Evolutionary conservation across 169 alveolate genomes (phyloP).

Genomic region (Cryptosporidium viatorum): DNA sequence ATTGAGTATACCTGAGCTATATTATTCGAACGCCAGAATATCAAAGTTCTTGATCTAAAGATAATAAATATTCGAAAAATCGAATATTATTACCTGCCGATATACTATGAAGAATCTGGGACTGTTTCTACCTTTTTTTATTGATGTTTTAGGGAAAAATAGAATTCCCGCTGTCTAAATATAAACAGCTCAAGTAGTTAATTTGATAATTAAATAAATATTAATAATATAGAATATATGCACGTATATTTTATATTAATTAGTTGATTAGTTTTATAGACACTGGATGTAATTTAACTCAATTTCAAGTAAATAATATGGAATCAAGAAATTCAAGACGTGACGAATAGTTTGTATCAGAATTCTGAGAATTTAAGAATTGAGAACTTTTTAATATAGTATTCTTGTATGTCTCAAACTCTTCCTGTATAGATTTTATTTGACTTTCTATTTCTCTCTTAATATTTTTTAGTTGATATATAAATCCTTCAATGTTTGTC

Average conservation of each 20-base stretch:
- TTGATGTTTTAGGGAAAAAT: not conserved
- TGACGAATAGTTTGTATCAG: not conserved
- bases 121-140: not conserved
- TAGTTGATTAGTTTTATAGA: too few relatives aligned
- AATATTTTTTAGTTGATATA: not conserved
- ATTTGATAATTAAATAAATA: not conserved
- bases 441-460: not conserved
- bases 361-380: slow-evolving; percentile 3
- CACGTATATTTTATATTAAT: too few relatives aligned
- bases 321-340: not conserved
- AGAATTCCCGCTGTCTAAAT: slow-evolving; percentile 4
- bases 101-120: slow-evolving; percentile 1
- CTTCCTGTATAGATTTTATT: slow-evolving; percentile 24
- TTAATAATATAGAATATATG: too few relatives aligned
- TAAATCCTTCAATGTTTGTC: not conserved
- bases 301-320: not conserved
- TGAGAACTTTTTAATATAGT: not conserved
- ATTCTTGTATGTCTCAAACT: slow-evolving; percentile 11
- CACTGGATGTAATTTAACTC: not conserved
- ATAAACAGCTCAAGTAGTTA: not conserved
- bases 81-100: not conserved
- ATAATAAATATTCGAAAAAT: not conserved
- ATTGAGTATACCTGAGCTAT: too few relatives aligned
- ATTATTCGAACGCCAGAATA: not conserved
- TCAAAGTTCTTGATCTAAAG: not conserved